phyloP scores from a whole-genome alignment of 2,329 filamentous ascomycete species.

The Amphichorda felina region DNA sequence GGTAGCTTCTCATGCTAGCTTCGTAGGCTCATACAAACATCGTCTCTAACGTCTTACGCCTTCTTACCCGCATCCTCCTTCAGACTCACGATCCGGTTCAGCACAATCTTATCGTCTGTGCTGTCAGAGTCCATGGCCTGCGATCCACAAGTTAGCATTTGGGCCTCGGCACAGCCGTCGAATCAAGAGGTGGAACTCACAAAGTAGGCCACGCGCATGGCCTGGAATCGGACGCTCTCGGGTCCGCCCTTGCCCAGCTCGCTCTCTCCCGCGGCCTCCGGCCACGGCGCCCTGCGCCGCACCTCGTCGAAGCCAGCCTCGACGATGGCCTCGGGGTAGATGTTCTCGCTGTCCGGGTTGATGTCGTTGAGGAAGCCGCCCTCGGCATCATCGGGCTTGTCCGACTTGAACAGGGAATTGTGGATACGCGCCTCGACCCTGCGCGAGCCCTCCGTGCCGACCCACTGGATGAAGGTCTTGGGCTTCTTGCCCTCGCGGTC shows the following conservation, averaged over 20 bases:
- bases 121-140: slow-evolving; percentile 67
- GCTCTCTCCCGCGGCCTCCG: slow-evolving; percentile 57
- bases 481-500: slow-evolving; percentile 58
- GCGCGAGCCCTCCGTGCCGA: slow-evolving; percentile 46
- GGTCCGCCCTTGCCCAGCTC: slow-evolving; percentile 45
- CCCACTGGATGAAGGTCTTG: slow-evolving; percentile 81
- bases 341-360: slow-evolving; percentile 65
- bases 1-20: too few species aligned
- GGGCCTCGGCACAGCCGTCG: not conserved
- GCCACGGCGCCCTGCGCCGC: slow-evolving; percentile 61
- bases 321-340: slow-evolving; percentile 61
- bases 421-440: slow-evolving; percentile 64
- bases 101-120: slow-evolving; percentile 65
- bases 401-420: slow-evolving; percentile 70
- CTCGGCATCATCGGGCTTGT: slow-evolving; percentile 61
- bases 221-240: slow-evolving; percentile 76
- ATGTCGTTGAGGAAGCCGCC: slow-evolving; percentile 75
- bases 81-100: slow-evolving; percentile 85
- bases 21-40: too few species aligned
- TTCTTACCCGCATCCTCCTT: slow-evolving; percentile 75
- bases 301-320: slow-evolving; percentile 73
- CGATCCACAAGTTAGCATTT: slow-evolving; percentile 7
- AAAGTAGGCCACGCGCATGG: slow-evolving; percentile 73
- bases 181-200: slow-evolving; percentile 19
- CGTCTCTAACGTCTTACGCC: not conserved